Evolutionary conservation across 441 rosid species (phyloP).

Genomic region (Erysimum cheiri): DNA sequence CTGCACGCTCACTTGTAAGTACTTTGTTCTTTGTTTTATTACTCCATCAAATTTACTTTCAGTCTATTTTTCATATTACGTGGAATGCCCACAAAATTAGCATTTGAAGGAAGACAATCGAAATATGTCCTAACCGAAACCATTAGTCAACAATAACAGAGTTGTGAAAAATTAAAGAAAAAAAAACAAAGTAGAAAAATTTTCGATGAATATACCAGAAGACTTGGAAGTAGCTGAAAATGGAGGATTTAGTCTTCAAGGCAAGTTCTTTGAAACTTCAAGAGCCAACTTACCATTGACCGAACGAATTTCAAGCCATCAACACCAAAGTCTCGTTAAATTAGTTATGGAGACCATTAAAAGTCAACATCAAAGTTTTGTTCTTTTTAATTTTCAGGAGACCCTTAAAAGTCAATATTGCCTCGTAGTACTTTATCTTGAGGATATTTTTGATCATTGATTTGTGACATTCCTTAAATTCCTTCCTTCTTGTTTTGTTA

Average conservation of each 20-base stretch:
- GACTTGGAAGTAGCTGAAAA: slow-evolving; percentile 22
- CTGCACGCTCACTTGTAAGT: slow-evolving; percentile 9
- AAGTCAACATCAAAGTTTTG: not conserved
- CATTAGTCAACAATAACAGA: slow-evolving; percentile 1
- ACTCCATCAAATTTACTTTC: not conserved
- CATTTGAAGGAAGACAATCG: slow-evolving; percentile 10
- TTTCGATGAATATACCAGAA: slow-evolving; percentile 18
- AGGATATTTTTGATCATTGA: slow-evolving; percentile 13
- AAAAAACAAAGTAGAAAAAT: slow-evolving; percentile 10
- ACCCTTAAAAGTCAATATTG: slow-evolving; percentile 16
- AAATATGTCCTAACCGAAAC: not conserved
- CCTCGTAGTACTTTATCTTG: not conserved
- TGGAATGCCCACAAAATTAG: not conserved
- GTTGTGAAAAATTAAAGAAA: not conserved
- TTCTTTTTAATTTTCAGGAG: not conserved
- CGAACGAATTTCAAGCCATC: not conserved
- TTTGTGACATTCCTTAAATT: not conserved
- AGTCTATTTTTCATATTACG: not conserved
- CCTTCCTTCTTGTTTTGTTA: not conserved
- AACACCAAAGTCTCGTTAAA: not conserved
- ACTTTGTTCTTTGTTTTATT: not conserved
- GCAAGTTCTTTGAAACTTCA: slow-evolving; percentile 27
- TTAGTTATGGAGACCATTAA: not conserved
- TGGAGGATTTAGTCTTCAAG: slow-evolving; percentile 11
- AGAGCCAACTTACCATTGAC: slow-evolving; percentile 16